Evolutionary conservation across 2,329 filamentous ascomycete species (phyloP), one percentile per base, ranked within the genome.

Genomic region (Coleophoma crateriformis): DNA sequence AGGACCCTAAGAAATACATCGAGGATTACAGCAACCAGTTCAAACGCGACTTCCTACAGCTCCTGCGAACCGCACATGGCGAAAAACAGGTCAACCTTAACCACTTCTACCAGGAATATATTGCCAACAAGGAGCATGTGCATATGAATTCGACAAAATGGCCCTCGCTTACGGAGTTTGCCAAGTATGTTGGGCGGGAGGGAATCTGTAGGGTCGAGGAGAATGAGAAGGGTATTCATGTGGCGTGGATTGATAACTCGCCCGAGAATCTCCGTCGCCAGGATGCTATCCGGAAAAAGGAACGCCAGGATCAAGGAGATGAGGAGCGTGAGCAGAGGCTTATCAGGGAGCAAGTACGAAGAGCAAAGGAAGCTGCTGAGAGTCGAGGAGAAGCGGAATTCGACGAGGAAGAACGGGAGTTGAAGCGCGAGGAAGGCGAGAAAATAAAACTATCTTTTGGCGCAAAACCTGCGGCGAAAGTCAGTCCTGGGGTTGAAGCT

Each of bases 71-170:
- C 0, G 81, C 85, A 0, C 94, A 99, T 62, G 90, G 90, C 54
- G 90, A 96, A 69, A 99, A 99, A 68, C 80, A 83, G 60, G 84
- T 97, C 1, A 80, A 91, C 33, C 81, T 91, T 46, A 99, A 99
- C 63, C 84, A 88, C 54, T 97, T 97, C 67, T 99, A 99, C 69
- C 90, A 97, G 66, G 85, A 91, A 63, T 94, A 95, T 61, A 96
- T 97, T 58, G 78, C 82, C 14, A 86, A 92, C 58, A 90, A 91
- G 67, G 79, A 90, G 61, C 92, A 97, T 65, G 74, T 94, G 8
- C 94, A 97, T 65, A 90, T 97, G 87, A 96, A 96, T 68, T 77
- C 90, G 7, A 97, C 94, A 0, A 85, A 86, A 61, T 97, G 90
- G 90, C 81, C 85, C 4, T 88, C 82, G 48, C 71, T 99, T 59